A percentile compares a stretch with the other conserved stretches of the same genome.
phyloP scores from a whole-genome alignment of 2,329 filamentous ascomycete species.

The Pyrenochaeta sp. region DNA sequence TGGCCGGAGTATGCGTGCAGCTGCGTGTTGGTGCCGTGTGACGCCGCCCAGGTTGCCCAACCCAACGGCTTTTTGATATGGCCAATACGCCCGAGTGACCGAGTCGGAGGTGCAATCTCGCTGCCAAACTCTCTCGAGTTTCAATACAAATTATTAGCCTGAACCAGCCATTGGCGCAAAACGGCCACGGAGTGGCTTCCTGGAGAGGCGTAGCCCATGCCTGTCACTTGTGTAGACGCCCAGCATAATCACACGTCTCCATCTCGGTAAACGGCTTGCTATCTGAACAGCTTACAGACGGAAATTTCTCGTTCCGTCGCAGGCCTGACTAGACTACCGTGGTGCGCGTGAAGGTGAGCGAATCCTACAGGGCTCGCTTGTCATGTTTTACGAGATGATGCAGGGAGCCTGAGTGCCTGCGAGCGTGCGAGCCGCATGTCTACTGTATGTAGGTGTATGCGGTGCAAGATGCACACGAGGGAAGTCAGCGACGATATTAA shows the following conservation, averaged over 20 bases:
- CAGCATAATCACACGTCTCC: constrained; percentile 17
- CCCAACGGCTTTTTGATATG: constrained; percentile 39
- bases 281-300: constrained; percentile 26
- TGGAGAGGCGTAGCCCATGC: constrained; percentile 24
- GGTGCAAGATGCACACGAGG: constrained; percentile 11
- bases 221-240: constrained; percentile 18
- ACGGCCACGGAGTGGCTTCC: constrained; percentile 27
- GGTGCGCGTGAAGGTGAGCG: constrained; percentile 13
- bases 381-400: constrained; percentile 19
- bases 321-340: constrained; percentile 18
- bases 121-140: constrained; percentile 20
- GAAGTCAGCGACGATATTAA: constrained; percentile 12
- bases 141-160: constrained; percentile 28
- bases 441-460: constrained; percentile 7
- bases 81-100: constrained; percentile 9
- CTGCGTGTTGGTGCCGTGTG: constrained; percentile 9
- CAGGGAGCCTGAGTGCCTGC: constrained; percentile 14
- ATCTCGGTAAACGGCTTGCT: constrained; percentile 23
- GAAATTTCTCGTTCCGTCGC: constrained; percentile 41
- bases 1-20: constrained; percentile 3
- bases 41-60: constrained; percentile 17
- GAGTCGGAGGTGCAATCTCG: constrained; percentile 22
- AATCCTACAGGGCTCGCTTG: constrained; percentile 26
- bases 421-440: constrained; percentile 20
- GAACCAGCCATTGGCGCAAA: constrained; percentile 20